These are phyloP conservation scores for Cyberlindnera maritima DNA, from an alignment of 805 yeast genomes.

Conservation along the genomic window DNA sequence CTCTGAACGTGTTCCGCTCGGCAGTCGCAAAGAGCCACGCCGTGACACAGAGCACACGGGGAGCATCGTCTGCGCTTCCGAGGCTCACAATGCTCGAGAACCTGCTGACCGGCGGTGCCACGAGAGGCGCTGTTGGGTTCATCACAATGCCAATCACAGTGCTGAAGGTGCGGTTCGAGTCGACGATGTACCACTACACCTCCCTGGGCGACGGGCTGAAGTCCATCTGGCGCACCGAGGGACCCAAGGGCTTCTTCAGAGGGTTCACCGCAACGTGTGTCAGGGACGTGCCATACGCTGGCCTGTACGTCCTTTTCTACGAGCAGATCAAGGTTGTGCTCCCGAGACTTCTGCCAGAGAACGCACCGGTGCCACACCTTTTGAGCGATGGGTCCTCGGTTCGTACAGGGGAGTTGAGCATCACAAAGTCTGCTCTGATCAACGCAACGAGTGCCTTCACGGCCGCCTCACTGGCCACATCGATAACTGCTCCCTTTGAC, in stretches of 20 bases:
- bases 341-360: slow-evolving; percentile 34
- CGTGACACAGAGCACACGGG: not conserved
- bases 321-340: slow-evolving; percentile 64
- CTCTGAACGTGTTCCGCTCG: slow-evolving; percentile 60
- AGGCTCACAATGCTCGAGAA: slow-evolving; percentile 68
- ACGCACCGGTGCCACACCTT: not conserved
- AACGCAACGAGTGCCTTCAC: slow-evolving; percentile 74
- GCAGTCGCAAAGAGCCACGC: slow-evolving; percentile 37
- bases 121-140: slow-evolving; percentile 80
- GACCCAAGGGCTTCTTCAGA: slow-evolving; percentile 70
- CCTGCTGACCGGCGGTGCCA: slow-evolving; percentile 69
- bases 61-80: slow-evolving; percentile 53
- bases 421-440: slow-evolving; percentile 49
- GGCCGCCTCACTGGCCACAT: slow-evolving; percentile 79
- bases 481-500: slow-evolving; percentile 92
- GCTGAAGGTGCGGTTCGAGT: slow-evolving; percentile 85
- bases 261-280: slow-evolving; percentile 87
- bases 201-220: slow-evolving; percentile 59
- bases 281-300: slow-evolving; percentile 96
- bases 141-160: slow-evolving; percentile 94
- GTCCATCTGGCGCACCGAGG: slow-evolving; percentile 51
- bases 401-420: slow-evolving; percentile 20
- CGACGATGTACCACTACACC: slow-evolving; percentile 67
- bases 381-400: slow-evolving; percentile 14
- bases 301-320: slow-evolving; percentile 81